Conservation (phyloP, 768 basidiomycete species). For the Kwoniella mangroviensis region DNA sequence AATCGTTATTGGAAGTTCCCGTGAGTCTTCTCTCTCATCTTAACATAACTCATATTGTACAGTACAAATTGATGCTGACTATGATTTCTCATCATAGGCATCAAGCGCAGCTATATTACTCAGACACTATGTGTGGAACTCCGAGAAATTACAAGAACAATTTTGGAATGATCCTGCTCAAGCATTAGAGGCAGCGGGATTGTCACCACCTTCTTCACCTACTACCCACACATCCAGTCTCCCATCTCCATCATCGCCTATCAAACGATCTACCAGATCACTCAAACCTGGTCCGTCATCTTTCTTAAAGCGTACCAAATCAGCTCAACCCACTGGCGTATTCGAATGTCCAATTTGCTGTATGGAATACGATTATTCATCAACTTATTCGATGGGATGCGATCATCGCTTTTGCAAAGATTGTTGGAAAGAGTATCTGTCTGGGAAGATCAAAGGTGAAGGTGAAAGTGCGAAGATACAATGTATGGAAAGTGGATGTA, state of each 20-base stretch:
- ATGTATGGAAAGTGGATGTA: slow-evolving; percentile 60
- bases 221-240: slow-evolving; percentile 56
- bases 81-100: slow-evolving; percentile 50
- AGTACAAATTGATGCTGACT: background rate
- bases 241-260: slow-evolving; percentile 57
- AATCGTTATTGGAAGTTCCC: slow-evolving; percentile 83
- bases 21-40: slow-evolving; percentile 62
- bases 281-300: slow-evolving; percentile 40
- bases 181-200: slow-evolving; percentile 76
- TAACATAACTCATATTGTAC: too few species aligned
- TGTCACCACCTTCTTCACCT: slow-evolving; percentile 61
- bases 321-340: slow-evolving; percentile 58
- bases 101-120: slow-evolving; percentile 77
- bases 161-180: slow-evolving; percentile 89
- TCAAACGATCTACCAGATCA: slow-evolving; percentile 46
- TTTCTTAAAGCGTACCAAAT: slow-evolving; percentile 26
- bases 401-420: slow-evolving; percentile 79
- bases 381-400: slow-evolving; percentile 78
- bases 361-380: slow-evolving; percentile 62
- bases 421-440: slow-evolving; percentile 82
- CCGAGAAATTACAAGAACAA: slow-evolving; percentile 91
- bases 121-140: slow-evolving; percentile 89
- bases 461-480: slow-evolving; percentile 60
- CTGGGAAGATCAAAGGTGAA: slow-evolving; percentile 75
- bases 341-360: slow-evolving; percentile 96